Evolutionary conservation across 73 alveolate genomes (phyloP).

Genomic region (Stentor roeselii): DNA sequence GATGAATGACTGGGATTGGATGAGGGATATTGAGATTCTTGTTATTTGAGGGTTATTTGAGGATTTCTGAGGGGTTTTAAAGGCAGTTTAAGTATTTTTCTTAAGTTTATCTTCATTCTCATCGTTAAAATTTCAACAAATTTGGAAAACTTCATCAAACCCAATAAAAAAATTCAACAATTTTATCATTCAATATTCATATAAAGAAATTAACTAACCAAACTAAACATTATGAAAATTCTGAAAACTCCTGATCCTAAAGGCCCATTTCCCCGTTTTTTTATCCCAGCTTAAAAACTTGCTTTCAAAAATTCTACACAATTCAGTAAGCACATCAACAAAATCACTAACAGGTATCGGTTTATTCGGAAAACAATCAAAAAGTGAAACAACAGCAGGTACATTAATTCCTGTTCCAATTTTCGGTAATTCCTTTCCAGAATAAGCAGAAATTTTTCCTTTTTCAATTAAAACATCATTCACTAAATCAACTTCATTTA

Average conservation of each 20-base stretch:
- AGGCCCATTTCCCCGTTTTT: background rate
- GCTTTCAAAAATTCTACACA: background rate
- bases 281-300: background rate
- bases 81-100: too few species aligned
- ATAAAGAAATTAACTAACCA: too few species aligned
- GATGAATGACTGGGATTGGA: too few species aligned
- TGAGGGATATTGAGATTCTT: too few species aligned
- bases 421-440: background rate
- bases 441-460: background rate
- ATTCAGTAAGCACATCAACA: background rate
- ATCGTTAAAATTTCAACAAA: too few species aligned
- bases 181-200: too few species aligned
- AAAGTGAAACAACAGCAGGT: background rate
- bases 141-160: too few species aligned
- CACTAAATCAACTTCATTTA: background rate
- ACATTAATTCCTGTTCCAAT: background rate
- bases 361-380: background rate
- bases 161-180: too few species aligned
- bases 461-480: background rate
- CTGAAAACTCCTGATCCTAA: background rate
- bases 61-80: too few species aligned
- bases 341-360: background rate
- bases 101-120: too few species aligned
- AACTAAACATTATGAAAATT: too few species aligned
- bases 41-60: too few species aligned